Evolutionary conservation across 805 yeast genomes (phyloP).

Genomic region (Teunomyces tritomae): DNA sequence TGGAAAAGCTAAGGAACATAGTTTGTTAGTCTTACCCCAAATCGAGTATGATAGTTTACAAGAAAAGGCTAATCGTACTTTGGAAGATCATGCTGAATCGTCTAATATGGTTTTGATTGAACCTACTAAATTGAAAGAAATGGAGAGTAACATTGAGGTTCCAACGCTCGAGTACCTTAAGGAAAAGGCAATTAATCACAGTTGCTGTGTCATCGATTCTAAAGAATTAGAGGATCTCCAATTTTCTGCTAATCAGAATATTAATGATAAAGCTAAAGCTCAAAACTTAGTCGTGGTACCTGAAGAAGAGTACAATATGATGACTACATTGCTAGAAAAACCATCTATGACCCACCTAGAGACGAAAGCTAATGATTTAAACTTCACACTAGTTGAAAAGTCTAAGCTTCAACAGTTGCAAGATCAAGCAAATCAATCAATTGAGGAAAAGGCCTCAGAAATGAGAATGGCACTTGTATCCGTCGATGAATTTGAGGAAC

Average conservation of each 20-base stretch:
- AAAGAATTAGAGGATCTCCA: conserved; percentile 11
- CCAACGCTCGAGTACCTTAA: conserved; percentile 16
- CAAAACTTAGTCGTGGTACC: conserved; percentile 13
- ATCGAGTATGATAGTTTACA: conserved; percentile 16
- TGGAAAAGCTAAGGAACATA: conserved; percentile 22
- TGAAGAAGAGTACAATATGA: conserved; percentile 9
- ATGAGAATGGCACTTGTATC: conserved; percentile 11
- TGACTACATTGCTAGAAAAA: conserved; percentile 6
- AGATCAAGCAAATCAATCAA: conserved; percentile 10
- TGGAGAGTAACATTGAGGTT: conserved; percentile 9
- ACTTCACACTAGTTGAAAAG: conserved; percentile 8
- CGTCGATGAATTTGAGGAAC: conserved; percentile 10
- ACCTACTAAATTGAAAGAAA: conserved; percentile 17
- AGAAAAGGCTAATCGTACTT: conserved; percentile 10
- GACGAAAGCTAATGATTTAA: conserved; percentile 17
- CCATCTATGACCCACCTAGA: conserved; percentile 31
- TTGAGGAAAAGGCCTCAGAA: conserved; percentile 13
- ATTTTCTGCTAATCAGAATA: conserved; percentile 7
- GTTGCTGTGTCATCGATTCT: conserved; percentile 8
- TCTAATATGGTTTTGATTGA: conserved; percentile 14
- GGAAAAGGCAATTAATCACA: conserved; percentile 13
- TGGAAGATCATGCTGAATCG: conserved; percentile 13
- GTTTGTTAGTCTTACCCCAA: conserved; percentile 11
- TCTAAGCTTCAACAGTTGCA: not conserved
- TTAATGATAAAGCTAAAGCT: conserved; percentile 8